Evolutionary conservation across 441 rosid species (phyloP).

Genomic region (Aleurites moluccanus): DNA sequence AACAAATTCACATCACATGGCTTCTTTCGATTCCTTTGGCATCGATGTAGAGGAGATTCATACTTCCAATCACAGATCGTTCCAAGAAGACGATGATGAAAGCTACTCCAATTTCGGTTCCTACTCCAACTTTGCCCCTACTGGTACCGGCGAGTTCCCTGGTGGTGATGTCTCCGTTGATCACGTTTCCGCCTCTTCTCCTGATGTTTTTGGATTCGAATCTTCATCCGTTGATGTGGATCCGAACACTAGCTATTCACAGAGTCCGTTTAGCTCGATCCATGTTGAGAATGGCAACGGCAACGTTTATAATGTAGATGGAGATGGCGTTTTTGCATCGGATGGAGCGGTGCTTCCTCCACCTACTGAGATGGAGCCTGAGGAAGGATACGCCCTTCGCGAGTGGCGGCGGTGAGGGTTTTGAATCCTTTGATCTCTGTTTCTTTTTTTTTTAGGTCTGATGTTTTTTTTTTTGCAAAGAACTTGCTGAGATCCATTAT

Average conservation of each 20-base stretch:
- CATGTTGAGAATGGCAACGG: conserved; percentile 53
- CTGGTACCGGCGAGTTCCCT: conserved; percentile 25
- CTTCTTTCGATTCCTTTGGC: conserved; percentile 61
- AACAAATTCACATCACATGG: conserved; percentile 28
- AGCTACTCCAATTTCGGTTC: conserved; percentile 50
- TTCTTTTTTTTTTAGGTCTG: conserved; percentile 30
- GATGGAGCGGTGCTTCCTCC: conserved; percentile 71
- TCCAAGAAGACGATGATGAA: conserved; percentile 40
- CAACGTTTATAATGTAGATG: conserved; percentile 37
- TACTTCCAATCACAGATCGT: conserved; percentile 34
- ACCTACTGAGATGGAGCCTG: conserved; percentile 57
- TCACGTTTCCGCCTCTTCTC: conserved; percentile 41
- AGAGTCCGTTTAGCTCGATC: conserved; percentile 47
- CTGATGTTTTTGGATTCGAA: conserved; percentile 56
- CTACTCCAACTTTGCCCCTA: conserved; percentile 45
- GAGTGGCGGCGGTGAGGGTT: conserved; percentile 72
- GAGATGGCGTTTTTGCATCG: conserved; percentile 41
- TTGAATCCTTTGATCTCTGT: conserved; percentile 19
- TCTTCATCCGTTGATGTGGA: conserved; percentile 35
- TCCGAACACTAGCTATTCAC: conserved; percentile 42
- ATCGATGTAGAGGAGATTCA: conserved; percentile 49
- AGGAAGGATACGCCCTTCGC: conserved; percentile 60
- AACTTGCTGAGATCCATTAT: conserved; percentile 8
- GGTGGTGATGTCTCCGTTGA: conserved; percentile 44
- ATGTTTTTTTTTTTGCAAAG: conserved; percentile 11